Conservation (phyloP, 805 yeast genomes). For the Wickerhamiella qilinensis region DNA sequence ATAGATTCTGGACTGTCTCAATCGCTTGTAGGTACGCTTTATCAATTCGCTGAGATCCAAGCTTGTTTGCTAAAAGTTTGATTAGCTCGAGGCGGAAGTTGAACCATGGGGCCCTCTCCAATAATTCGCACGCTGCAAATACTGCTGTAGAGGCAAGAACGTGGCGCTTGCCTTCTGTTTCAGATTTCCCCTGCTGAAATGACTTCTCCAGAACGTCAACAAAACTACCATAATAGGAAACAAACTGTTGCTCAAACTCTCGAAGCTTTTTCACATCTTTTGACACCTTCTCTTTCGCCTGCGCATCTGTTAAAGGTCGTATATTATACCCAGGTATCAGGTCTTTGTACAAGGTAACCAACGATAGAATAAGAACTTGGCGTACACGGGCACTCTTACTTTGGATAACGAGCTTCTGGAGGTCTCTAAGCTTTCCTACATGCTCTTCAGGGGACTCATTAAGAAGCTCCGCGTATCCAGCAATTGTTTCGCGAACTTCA, state of each 20-base stretch:
- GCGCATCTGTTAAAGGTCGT: constrained; percentile 66
- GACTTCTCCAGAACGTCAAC: constrained; percentile 37
- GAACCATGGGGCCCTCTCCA: constrained; percentile 55
- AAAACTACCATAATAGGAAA: constrained; percentile 51
- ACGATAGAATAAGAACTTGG: constrained; percentile 57
- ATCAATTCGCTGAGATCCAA: constrained; percentile 35
- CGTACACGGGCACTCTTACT: constrained; percentile 34
- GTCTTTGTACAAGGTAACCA: constrained; percentile 70
- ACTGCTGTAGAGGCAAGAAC: constrained; percentile 30
- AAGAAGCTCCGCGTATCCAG: constrained; percentile 58
- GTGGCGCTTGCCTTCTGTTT: constrained; percentile 9
- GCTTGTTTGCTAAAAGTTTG: constrained; percentile 46
- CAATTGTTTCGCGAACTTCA: constrained; percentile 66
- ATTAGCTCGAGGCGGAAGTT: constrained; percentile 68
- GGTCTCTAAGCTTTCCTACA: constrained; percentile 42
- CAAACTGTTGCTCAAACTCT: constrained; percentile 63
- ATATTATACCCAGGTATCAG: constrained; percentile 81
- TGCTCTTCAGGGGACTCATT: constrained; percentile 86
- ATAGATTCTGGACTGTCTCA: constrained; percentile 48
- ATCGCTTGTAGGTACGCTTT: constrained; percentile 42
- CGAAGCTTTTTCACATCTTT: constrained; percentile 69
- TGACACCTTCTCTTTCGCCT: constrained; percentile 65
- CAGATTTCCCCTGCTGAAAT: constrained; percentile 23
- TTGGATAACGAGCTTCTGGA: constrained; percentile 14
- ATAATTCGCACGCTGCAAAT: constrained; percentile 66